Percentiles rank a stretch among this genome's conserved stretches.
Conservation (phyloP, 148 eudicot genomes). For the Arbutus unedo region DNA sequence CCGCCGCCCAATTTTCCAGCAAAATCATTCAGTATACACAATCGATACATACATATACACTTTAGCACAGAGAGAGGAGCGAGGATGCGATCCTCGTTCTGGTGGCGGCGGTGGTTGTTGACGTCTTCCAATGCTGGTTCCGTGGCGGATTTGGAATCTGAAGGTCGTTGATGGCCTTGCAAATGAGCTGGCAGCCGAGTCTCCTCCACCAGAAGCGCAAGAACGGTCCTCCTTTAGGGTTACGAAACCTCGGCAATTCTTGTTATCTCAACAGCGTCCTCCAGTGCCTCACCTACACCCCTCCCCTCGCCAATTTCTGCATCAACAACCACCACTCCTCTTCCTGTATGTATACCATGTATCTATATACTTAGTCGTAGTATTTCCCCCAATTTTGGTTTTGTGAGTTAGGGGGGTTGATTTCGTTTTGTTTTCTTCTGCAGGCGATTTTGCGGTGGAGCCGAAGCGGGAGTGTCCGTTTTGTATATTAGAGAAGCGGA, state of each 20-base stretch:
- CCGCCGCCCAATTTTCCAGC: not conserved
- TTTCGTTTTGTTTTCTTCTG: conserved; percentile 4
- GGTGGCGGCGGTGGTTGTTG: conserved; percentile 19
- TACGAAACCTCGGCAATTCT: conserved; percentile 78
- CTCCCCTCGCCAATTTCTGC: conserved; percentile 95
- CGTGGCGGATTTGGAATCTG: conserved; percentile 20
- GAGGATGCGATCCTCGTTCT: conserved; percentile 37
- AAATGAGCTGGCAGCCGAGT: conserved; percentile 79
- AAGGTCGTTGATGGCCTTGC: conserved; percentile 58
- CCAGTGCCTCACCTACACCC: conserved; percentile 96
- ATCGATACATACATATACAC: not conserved
- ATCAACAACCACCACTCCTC: conserved; percentile 60
- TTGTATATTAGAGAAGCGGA: conserved; percentile 84
- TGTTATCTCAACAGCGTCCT: conserved; percentile 93
- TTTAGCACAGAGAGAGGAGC: conserved; percentile 3
- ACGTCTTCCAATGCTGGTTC: conserved; percentile 18
- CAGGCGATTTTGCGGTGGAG: conserved; percentile 65
- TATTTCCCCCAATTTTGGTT: conserved; percentile 12
- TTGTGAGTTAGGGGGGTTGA: not conserved
- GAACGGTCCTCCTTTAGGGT: conserved; percentile 74
- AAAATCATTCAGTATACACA: not conserved
- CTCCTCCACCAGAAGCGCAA: conserved; percentile 48
- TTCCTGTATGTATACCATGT: conserved; percentile 34
- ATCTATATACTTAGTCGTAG: not conserved
- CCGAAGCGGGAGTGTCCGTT: conserved; percentile 81